Base-by-base conservation (phyloP, 2,329 filamentous ascomycete genomes). In the Colletotrichum nymphaeae region DNA sequence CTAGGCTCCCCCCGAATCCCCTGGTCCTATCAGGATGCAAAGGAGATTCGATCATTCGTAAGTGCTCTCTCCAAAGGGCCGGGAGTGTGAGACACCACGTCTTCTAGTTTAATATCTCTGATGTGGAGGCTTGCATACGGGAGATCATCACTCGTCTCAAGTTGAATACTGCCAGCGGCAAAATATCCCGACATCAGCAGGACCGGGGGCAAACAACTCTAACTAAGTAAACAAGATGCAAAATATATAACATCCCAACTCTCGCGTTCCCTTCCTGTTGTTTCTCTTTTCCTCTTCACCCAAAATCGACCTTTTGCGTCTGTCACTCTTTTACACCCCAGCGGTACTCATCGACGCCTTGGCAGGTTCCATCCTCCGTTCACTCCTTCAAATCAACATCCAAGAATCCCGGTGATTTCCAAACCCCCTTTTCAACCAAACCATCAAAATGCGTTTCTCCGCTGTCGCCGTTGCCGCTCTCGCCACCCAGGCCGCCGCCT, bases 391-490 rank as follows among this genome's bases (percentile, higher is more conserved):
- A 19, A 49, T 49, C 42, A 49, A 49, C 37, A 2, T 37, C 26
- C 55, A 35, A 59, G 26, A 67, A 64, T 74, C 72, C 72, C 52
- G 63, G 72, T 72, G 68, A 72, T 74, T 67, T 64, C 46, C 30
- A 55, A 59, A 22, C 37, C 16, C 19, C 35, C 8, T 28, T n/a
- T 35, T 26, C 26, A 28, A 56, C 5, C 19, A 55, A 55, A 42
- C 30, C 35, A n/a, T 57, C 73, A 73, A 69, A 28, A 74, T 74
- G 73, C 73, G 73, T 69, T 68, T 74, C 62, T 73, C 69, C n/a
- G 69, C 65, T 28, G 55, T 74, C 42, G 64, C 65, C 52, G 64
- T 59, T 52, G 69, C 73, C 69, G 60, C 62, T 30, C 56, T 74
- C 49, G 73, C 73, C 60, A 53, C 69, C 49, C 63, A 73, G 69